These are phyloP conservation scores for Cladosporium sp. DNA, from an alignment of 2,329 filamentous ascomycete genomes.

Conservation along the genomic window DNA sequence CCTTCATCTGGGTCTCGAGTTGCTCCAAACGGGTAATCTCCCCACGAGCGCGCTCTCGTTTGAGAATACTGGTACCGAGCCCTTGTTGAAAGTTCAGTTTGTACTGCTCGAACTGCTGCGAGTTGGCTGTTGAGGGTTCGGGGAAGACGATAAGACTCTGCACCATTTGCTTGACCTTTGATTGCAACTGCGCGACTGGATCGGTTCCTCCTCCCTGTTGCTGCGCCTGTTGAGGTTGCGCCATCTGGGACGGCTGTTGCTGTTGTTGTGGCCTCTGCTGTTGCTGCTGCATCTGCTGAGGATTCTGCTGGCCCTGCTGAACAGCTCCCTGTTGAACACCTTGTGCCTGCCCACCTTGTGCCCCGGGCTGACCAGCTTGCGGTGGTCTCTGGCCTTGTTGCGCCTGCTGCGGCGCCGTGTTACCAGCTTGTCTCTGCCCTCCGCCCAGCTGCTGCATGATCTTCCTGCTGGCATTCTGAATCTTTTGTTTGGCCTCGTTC, in stretches of 20 bases:
- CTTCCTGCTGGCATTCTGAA: constrained; percentile 42
- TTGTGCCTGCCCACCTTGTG: constrained; percentile 3
- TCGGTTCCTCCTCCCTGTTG: constrained; percentile 21
- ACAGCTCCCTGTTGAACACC: constrained; percentile 5
- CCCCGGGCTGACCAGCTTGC: neutral
- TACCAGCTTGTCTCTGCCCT: constrained; percentile 17
- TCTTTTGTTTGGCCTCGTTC: constrained; percentile 50
- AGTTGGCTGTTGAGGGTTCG: constrained; percentile 12
- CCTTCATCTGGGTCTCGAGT: constrained; percentile 5
- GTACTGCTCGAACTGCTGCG: constrained; percentile 14
- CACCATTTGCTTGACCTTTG: constrained; percentile 14
- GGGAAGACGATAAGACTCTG: constrained; percentile 17
- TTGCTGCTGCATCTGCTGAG: constrained; percentile 13
- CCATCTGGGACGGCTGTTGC: constrained; percentile 10
- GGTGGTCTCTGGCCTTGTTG: constrained; percentile 21
- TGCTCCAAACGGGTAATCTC: constrained; percentile 2
- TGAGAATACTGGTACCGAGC: constrained; percentile 6
- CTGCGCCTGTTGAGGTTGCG: constrained; percentile 15
- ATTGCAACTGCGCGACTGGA: constrained; percentile 12
- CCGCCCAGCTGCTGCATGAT: constrained; percentile 36
- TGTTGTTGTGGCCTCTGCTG: constrained; percentile 2
- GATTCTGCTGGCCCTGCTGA: constrained; percentile 17
- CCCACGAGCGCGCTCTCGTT: constrained; percentile 7
- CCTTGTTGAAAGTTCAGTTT: constrained; percentile 12
- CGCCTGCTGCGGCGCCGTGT: constrained; percentile 18